Conservation (phyloP, 352 stramenopile genomes). For the Phytophthora pistaciae region DNA sequence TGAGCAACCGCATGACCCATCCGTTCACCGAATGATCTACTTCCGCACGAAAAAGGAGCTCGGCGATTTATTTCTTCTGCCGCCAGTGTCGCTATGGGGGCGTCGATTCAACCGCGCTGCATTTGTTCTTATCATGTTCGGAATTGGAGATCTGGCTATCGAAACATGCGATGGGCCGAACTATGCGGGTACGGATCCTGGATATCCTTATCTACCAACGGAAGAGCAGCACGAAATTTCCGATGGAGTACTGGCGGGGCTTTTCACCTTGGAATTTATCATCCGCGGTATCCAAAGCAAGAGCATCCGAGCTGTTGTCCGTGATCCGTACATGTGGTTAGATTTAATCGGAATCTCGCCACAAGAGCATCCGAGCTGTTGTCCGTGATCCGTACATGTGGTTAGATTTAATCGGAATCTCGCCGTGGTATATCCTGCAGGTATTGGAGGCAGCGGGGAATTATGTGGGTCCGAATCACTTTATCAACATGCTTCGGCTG, state of each 20-base stretch:
- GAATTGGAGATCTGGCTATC: constrained; percentile 53
- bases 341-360: constrained; percentile 66
- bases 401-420: constrained; percentile 64
- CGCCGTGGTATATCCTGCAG: constrained; percentile 64
- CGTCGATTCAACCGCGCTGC: constrained; percentile 51
- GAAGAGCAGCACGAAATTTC: constrained; percentile 42
- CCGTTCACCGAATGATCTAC: constrained; percentile 46
- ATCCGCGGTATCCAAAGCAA: constrained; percentile 38
- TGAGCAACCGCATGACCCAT: constrained; percentile 29
- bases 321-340: constrained; percentile 56
- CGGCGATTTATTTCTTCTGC: constrained; percentile 50
- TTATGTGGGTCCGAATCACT: constrained; percentile 10
- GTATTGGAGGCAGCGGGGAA: constrained; percentile 18
- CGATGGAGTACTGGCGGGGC: constrained; percentile 50
- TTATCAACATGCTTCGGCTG: constrained; percentile 51
- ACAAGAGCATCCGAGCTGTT: constrained; percentile 37
- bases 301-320: constrained; percentile 40
- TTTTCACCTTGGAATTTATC: constrained; percentile 71
- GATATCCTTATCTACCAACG: constrained; percentile 61
- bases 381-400: constrained; percentile 53
- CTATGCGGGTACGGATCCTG: constrained; percentile 56
- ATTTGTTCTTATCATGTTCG: constrained; percentile 66
- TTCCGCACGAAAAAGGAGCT: constrained; percentile 54
- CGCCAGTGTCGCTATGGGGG: constrained; percentile 41
- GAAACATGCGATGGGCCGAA: constrained; percentile 76